These are phyloP conservation scores for Pseudisothecium myosuroides DNA, from an alignment of 225 moss, liverwort and hornwort genomes.

Conservation along the genomic window DNA sequence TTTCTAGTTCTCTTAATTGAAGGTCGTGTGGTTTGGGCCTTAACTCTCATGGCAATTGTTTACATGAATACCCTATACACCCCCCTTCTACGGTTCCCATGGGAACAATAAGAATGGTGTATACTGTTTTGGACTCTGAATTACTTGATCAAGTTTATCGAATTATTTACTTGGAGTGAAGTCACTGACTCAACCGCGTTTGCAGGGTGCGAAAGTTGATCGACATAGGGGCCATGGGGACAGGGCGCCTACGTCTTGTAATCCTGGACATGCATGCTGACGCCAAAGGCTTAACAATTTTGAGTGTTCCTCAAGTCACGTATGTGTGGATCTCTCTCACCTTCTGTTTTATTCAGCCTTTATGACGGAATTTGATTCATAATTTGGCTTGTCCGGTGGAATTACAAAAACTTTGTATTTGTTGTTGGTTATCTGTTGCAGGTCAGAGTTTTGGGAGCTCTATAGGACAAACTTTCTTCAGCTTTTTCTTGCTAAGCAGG, in stretches of 20 bases:
- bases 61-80: not conserved
- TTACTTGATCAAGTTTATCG: not conserved
- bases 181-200: not conserved
- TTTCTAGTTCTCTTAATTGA: not conserved
- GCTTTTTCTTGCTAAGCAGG: constrained; percentile 20
- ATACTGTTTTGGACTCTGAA: not conserved
- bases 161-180: not conserved
- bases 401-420: not conserved
- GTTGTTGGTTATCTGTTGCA: constrained; percentile 5
- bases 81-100: not conserved
- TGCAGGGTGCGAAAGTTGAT: constrained; percentile 73
- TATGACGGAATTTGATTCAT: not conserved
- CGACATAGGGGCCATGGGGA: constrained; percentile 62
- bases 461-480: constrained; percentile 46
- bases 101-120: not conserved
- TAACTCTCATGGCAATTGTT: not conserved
- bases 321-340: constrained; percentile 9
- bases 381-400: not conserved
- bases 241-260: constrained; percentile 42
- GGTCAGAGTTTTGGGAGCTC: constrained; percentile 78
- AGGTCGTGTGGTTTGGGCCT: not conserved
- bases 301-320: constrained; percentile 81
- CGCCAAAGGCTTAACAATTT: constrained; percentile 61
- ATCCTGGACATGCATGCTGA: constrained; percentile 70
- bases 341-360: not conserved